Evolutionary conservation across 2,329 filamentous ascomycete genomes (phyloP).

Genomic region (Tolypocladium ovalisporum): DNA sequence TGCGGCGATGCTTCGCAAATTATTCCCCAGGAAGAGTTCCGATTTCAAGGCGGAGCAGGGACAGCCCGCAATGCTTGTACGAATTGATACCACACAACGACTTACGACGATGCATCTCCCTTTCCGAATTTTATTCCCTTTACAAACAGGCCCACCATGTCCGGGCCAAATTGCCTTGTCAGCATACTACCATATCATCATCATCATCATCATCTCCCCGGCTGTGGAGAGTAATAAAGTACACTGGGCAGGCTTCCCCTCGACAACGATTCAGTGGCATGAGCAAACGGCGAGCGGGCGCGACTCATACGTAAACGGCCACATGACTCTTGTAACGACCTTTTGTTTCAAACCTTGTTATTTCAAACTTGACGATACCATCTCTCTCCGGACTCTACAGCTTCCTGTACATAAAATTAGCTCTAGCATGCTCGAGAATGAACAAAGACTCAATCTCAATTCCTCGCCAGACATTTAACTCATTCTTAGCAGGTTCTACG

Average conservation of each 20-base stretch:
- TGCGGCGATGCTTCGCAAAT: not conserved
- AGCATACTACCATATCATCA: not conserved
- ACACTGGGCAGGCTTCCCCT: not conserved
- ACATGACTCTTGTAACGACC: not conserved
- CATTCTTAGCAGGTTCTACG: too few relatives aligned
- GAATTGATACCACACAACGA: conserved; percentile 1
- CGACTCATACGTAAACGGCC: not conserved
- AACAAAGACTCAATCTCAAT: not conserved
- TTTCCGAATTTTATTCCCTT: not conserved
- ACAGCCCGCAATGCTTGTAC: not conserved
- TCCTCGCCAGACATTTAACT: not conserved
- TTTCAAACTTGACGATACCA: not conserved
- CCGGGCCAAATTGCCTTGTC: too few relatives aligned
- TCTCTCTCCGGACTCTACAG: too few relatives aligned
- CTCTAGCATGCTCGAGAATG: not conserved
- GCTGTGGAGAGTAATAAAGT: not conserved
- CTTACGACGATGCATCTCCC: not conserved
- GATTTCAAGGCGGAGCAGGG: not conserved
- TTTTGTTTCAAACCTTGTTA: not conserved
- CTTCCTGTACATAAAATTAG: not conserved
- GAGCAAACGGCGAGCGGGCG: not conserved
- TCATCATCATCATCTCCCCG: not conserved
- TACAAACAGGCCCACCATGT: not conserved
- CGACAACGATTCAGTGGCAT: not conserved
- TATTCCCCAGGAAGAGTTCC: not conserved